Evolutionary conservation across 352 stramenopile genomes (phyloP), one percentile per base, ranked within the genome.

Genomic region (Peronospora farinosa): DNA sequence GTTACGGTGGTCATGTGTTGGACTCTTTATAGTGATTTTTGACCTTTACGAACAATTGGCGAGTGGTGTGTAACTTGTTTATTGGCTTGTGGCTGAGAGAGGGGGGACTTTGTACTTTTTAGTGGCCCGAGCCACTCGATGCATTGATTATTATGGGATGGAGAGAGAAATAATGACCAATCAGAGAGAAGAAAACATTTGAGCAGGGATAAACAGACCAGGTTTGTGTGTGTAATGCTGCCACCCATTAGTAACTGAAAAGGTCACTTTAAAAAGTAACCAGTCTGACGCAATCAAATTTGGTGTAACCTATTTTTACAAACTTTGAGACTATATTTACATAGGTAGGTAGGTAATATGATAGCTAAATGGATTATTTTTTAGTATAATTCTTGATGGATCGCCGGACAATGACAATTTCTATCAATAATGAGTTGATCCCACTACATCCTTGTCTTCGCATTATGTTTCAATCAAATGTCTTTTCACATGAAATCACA

Each of bases 171-270:
- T 30, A 27, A 25, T 9, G 12, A 40, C 51, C 42, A 58, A 58
- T 58, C 42, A 19, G 17, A 41, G 13, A 47, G n/a, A 0, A 21
- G 1, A 21, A 21, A 21, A 21, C 19, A 3, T 1, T 21, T 3
- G n/a, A n/a, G 19, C 19, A 21, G 19, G 19, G 3, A 21, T 3
- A 21, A 21, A 10, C 13, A 51, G 23, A 35, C 10, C 4, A 15
- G 4, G 28, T 31, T n/a, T n/a, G n/a, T 21, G 56, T 63, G 49
- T 51, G 55, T 63, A 63, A 63, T 21, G n/a, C n/a, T 59, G 51
- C 41, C 38, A 45, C 45, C 31, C 25, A 31, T 53, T 53, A 40
- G 53, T 51, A 61, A 61, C 40, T 40, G 40, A 56, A 61, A 55
- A 48, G n/a, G 52, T 19, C 31, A 59, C 52, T 36, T 23, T 21